A percentile compares a stretch with the other conserved stretches of the same genome.
Conservation (phyloP, 805 yeast genomes). For the Candida taoyuanica region DNA sequence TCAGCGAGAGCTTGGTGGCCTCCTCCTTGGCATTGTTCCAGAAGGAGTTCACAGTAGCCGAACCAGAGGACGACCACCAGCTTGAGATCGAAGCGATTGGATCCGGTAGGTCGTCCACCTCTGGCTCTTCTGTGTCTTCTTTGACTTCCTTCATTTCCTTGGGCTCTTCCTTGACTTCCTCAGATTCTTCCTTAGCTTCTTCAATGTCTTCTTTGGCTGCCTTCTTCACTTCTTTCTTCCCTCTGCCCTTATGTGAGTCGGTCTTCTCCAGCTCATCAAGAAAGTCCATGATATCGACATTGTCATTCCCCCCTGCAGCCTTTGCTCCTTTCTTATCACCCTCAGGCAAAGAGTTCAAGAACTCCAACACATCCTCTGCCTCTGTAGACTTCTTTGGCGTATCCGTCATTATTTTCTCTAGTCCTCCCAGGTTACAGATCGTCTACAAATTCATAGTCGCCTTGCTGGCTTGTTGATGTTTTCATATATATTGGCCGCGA, state of each 20-base stretch:
- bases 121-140: conserved; percentile 12
- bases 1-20: conserved; percentile 26
- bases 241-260: too few species aligned
- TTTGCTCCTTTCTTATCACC: conserved; percentile 22
- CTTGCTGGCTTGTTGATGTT: too few species aligned
- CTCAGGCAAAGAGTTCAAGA: conserved; percentile 75
- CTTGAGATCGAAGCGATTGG: conserved; percentile 62
- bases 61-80: conserved; percentile 75
- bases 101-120: conserved; percentile 36
- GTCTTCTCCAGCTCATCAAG: conserved; percentile 59
- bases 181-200: conserved; percentile 12
- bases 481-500: too few species aligned
- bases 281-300: conserved; percentile 38
- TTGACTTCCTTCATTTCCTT: conserved; percentile 19
- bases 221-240: conserved; percentile 18
- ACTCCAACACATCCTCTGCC: conserved; percentile 74
- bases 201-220: neutral
- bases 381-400: conserved; percentile 38
- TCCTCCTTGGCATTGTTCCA: conserved; percentile 60
- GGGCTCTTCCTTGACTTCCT: conserved; percentile 14
- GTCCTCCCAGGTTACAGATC: too few species aligned
- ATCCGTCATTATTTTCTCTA: conserved; percentile 11
- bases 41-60: conserved; percentile 56
- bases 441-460: too few species aligned
- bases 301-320: conserved; percentile 27